Evolutionary conservation across 106 monocot genomes (phyloP).

Genomic region (Allium cepa): DNA sequence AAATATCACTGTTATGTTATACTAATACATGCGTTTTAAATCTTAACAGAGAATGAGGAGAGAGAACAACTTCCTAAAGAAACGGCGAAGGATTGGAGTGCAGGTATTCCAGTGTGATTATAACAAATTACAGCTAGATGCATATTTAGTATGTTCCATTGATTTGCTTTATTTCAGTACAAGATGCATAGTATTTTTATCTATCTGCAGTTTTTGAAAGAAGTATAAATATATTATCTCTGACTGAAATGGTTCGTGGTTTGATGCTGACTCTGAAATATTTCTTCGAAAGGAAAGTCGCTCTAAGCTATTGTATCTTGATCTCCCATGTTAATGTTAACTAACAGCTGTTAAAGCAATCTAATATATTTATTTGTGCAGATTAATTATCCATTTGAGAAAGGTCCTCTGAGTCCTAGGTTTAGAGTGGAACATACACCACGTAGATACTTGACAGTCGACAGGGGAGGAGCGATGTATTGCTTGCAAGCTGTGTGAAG

Average conservation of each 20-base stretch:
- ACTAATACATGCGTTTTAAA: too few species aligned
- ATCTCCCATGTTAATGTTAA: too few species aligned
- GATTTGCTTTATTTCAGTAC: neutral
- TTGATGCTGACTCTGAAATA: slow-evolving; percentile 88
- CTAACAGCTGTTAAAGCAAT: too few species aligned
- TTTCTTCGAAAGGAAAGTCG: slow-evolving; percentile 85
- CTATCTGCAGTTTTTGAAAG: slow-evolving; percentile 73
- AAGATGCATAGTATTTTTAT: too few species aligned
- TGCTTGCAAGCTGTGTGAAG: slow-evolving; percentile 98
- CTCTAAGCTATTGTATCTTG: slow-evolving; percentile 34
- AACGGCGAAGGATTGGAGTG: slow-evolving; percentile 6
- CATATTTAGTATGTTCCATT: neutral
- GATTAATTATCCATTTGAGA: slow-evolving; percentile 97
- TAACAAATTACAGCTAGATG: neutral
- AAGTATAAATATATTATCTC: slow-evolving; percentile 81
- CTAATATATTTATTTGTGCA: slow-evolving; percentile 7
- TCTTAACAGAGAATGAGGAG: neutral
- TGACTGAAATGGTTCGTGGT: slow-evolving; percentile 93
- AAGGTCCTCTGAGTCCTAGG: slow-evolving; percentile 90
- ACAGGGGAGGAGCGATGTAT: slow-evolving; percentile 99
- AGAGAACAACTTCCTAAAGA: neutral
- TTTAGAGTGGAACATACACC: slow-evolving; percentile 96
- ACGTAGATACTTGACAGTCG: slow-evolving; percentile 49
- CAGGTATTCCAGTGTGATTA: slow-evolving; percentile 36
- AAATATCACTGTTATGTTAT: too few species aligned